A percentile compares a stretch with the other conserved stretches of the same genome.
These are phyloP conservation scores for Byssothecium circinans DNA, from an alignment of 2,329 filamentous ascomycete species.

Conservation along the genomic window DNA sequence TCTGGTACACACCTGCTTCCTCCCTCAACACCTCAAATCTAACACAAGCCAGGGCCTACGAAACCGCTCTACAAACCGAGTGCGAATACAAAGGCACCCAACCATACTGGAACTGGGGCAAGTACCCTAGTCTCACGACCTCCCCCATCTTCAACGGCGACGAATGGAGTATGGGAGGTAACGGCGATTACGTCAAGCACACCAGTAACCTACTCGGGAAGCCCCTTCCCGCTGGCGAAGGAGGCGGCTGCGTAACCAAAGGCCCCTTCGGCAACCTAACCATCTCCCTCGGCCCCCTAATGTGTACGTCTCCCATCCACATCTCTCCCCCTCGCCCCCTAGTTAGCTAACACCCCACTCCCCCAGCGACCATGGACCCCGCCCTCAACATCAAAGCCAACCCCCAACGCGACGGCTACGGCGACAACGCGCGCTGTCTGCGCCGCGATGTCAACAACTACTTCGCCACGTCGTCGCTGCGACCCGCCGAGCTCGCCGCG, in stretches of 20 bases:
- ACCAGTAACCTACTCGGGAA: conserved; percentile 20
- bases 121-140: conserved; percentile 48
- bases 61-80: conserved; percentile 45
- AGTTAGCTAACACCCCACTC: background rate
- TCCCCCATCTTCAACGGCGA: conserved; percentile 61
- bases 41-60: conserved; percentile 33
- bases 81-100: conserved; percentile 47
- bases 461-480: conserved; percentile 19
- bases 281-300: conserved; percentile 53
- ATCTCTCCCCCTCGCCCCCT: background rate
- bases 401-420: conserved; percentile 31
- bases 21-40: background rate
- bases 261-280: conserved; percentile 54
- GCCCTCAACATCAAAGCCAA: conserved; percentile 35
- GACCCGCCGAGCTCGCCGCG: conserved; percentile 19
- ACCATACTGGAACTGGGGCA: conserved; percentile 58
- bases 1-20: conserved; percentile 26
- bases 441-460: conserved; percentile 37
- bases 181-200: conserved; percentile 44
- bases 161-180: conserved; percentile 52
- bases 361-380: conserved; percentile 27
- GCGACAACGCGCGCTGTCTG: conserved; percentile 35
- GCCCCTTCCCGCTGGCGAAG: conserved; percentile 51
- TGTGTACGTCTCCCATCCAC: conserved; percentile 1
- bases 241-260: conserved; percentile 58